Base-by-base conservation (phyloP, 1,284 basidiomycete species). In the Marasmius oreades region DNA sequence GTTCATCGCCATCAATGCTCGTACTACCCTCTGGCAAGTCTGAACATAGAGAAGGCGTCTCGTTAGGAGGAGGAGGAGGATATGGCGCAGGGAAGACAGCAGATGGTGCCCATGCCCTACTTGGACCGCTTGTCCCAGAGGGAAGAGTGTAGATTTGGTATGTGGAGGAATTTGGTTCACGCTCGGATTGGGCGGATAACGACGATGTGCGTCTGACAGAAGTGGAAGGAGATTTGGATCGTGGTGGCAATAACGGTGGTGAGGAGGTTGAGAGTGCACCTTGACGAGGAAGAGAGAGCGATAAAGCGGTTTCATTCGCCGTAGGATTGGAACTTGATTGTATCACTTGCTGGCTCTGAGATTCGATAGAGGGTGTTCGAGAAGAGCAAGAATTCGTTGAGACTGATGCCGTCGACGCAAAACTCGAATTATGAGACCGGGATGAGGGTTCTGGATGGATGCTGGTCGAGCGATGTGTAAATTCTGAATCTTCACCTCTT, bases 41-140 rank as follows among this genome's bases (percentile, higher is more conserved):
- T 2, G 86, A 89, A 61, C 80, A 86, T 4, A 90, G 71, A 0
- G 87, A 89, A 0, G 87, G 87, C 0, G 87, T 88, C 8, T 79
- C 67, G 18, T 67, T 69, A 43, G 69, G 67, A 22, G 67, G 61
- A 58, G 63, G 39, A 60, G 60, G 45, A 56, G 45, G 42, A 31
- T 31, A 10, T 22, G 22, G 34, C 39, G 43, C 26, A 55, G 12
- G 50, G n/a, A 24, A 53, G 46, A 36, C 44, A 20, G 56, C 48
- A 12, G 34, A 44, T n/a, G 48, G 43, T 23, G 46, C 55, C 55
- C 55, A 56, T 11, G 52, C 58, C 20, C 55, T 51, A n/a, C 55
- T 53, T 24, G 58, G 51, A 23, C 55, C 51, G 14, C 28, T 22
- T 2, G 52, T 56, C 8, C 51, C 54, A 20, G 39, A 18, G 18